Conservation (phyloP, 345 rosid species). For the Gossypium bickii region DNA sequence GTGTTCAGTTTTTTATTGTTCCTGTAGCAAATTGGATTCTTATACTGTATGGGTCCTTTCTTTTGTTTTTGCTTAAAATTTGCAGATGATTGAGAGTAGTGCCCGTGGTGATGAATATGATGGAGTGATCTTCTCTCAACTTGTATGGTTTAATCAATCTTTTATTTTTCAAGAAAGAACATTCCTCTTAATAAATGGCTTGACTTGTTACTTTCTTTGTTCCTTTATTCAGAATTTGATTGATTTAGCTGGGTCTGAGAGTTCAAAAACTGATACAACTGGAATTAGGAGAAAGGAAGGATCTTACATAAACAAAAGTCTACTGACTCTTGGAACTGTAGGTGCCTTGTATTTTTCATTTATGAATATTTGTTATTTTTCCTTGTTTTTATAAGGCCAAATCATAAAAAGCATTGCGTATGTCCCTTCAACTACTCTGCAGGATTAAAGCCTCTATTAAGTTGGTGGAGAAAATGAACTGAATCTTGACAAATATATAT, state of each 20-base stretch:
- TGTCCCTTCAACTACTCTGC: not conserved
- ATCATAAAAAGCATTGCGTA: not conserved
- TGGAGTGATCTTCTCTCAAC: conserved; percentile 98
- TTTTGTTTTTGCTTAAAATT: conserved; percentile 16
- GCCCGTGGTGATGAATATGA: conserved; percentile 91
- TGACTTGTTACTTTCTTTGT: conserved; percentile 12
- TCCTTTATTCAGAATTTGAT: conserved; percentile 79
- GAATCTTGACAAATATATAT: not conserved
- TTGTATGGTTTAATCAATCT: conserved; percentile 47
- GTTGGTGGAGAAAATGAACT: conserved; percentile 10
- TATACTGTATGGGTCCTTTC: not conserved
- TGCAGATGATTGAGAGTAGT: conserved; percentile 99
- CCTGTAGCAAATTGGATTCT: not conserved
- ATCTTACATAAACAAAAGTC: conserved; percentile 98
- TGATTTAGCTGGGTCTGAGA: conserved; percentile 99
- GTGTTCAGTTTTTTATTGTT: not conserved
- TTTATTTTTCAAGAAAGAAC: conserved; percentile 11
- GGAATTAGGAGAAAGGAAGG: conserved; percentile 98
- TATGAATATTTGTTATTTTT: not conserved
- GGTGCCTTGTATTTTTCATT: conserved; percentile 22
- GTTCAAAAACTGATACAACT: conserved; percentile 99
- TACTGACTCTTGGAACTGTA: conserved; percentile 98
- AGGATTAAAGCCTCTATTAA: conserved; percentile 4
- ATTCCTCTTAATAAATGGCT: conserved; percentile 4
- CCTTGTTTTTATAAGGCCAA: conserved; percentile 2